Percentiles rank a stretch among this genome's conserved stretches.
phyloP scores from a whole-genome alignment of 176 grass and related monocot genomes.

The Olyra latifolia region DNA sequence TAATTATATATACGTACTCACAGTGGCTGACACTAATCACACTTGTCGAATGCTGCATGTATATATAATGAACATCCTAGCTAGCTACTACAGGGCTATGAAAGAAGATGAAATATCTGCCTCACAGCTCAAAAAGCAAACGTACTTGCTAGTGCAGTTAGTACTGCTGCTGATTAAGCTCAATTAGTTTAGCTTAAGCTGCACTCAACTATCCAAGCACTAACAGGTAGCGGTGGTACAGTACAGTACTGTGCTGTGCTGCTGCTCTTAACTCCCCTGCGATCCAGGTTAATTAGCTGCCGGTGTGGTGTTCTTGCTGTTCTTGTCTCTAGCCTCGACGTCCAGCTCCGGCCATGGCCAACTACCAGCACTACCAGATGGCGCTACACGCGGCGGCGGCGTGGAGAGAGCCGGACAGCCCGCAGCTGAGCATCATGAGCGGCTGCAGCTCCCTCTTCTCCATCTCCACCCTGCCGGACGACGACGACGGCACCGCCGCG shows the following conservation, averaged over 20 bases:
- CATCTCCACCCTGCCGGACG: slow-evolving; percentile 47
- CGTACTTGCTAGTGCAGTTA: background rate
- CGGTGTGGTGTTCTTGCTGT: background rate
- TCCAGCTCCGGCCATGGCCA: slow-evolving; percentile 20
- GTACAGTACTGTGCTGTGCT: background rate
- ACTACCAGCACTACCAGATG: slow-evolving; percentile 50
- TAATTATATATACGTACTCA: no score
- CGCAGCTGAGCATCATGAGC: slow-evolving; percentile 49
- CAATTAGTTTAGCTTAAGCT: background rate
- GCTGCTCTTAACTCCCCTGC: background rate
- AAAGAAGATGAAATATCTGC: background rate
- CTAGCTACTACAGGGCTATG: background rate
- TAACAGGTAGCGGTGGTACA: background rate
- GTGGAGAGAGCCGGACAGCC: slow-evolving; percentile 55
- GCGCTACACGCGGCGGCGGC: slow-evolving; percentile 21
- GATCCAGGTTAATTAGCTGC: background rate
- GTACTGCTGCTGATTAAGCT: background rate
- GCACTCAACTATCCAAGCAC: background rate
- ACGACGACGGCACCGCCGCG: slow-evolving; percentile 21
- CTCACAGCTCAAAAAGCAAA: background rate
- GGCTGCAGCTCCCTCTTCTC: slow-evolving; percentile 67
- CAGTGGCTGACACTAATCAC: no score
- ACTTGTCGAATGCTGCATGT: background rate
- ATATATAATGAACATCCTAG: background rate
- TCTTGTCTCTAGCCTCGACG: background rate